Evolutionary conservation across 768 basidiomycete species (phyloP).

Genomic region (Mycena polygramma): DNA sequence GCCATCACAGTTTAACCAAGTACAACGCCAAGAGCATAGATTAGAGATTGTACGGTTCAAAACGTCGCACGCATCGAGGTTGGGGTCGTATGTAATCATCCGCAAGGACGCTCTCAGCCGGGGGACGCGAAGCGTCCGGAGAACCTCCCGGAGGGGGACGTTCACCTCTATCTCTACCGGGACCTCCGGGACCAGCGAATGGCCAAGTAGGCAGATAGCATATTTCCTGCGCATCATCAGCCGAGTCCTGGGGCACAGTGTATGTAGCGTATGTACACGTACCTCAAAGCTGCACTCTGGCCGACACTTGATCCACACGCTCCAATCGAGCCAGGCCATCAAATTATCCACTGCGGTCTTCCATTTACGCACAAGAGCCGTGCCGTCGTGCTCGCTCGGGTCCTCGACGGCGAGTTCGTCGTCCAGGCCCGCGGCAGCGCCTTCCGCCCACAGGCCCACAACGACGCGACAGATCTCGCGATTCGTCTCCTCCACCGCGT

Average conservation of each 20-base stretch:
- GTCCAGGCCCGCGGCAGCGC: slow-evolving; percentile 37
- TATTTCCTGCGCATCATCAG: slow-evolving; percentile 34
- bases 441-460: slow-evolving; percentile 39
- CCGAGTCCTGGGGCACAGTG: neutral
- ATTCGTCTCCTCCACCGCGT: slow-evolving; percentile 36
- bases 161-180: neutral
- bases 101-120: too few relatives aligned
- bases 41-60: slow-evolving; percentile 12
- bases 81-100: slow-evolving; percentile 21
- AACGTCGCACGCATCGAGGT: slow-evolving; percentile 28
- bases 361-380: slow-evolving; percentile 29
- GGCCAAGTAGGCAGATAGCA: slow-evolving; percentile 43
- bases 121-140: neutral
- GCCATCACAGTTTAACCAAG: too few relatives aligned
- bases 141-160: neutral
- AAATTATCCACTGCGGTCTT: slow-evolving; percentile 21
- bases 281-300: slow-evolving; percentile 41
- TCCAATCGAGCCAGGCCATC: slow-evolving; percentile 43
- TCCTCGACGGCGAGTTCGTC: slow-evolving; percentile 18
- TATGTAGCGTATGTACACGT: neutral
- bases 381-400: slow-evolving; percentile 17
- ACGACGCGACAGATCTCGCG: slow-evolving; percentile 41
- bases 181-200: slow-evolving; percentile 19
- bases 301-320: slow-evolving; percentile 42
- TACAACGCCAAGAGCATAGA: neutral